Evolutionary conservation across 2,329 filamentous ascomycete species (phyloP).

Genomic region (Exophiala viscosa): DNA sequence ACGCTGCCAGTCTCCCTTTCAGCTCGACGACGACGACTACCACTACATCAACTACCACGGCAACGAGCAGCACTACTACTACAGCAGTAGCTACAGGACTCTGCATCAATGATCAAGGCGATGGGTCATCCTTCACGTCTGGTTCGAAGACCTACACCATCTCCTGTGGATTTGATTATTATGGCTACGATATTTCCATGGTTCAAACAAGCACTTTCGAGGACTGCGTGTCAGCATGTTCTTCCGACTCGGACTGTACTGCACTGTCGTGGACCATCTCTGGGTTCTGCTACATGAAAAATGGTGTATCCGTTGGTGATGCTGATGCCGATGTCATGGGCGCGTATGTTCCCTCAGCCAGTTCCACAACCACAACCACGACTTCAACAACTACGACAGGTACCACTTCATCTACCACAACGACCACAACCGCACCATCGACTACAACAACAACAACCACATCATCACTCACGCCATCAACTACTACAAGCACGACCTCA

Average conservation of each 20-base stretch:
- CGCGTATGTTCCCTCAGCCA: not conserved
- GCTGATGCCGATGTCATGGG: not conserved
- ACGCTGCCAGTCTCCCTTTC: not conserved
- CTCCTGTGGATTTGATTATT: not conserved
- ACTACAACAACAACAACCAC: not conserved
- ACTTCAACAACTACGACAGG: not conserved
- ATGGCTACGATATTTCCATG: not conserved
- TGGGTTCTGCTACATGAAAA: not conserved
- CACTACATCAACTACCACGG: not conserved
- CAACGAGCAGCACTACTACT: not conserved
- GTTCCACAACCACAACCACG: not conserved
- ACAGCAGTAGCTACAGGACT: not conserved
- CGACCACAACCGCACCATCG: not conserved
- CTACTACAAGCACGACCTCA: not conserved
- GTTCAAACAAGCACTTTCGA: not conserved
- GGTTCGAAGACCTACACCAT: not conserved
- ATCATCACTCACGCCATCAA: not conserved
- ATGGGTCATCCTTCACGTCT: not conserved
- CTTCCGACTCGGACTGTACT: not conserved
- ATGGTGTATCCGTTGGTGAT: not conserved
- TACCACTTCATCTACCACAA: not conserved
- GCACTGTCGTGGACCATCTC: not conserved
- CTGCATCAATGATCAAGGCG: no score
- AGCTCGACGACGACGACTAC: not conserved
- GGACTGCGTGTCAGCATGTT: not conserved